Evolutionary conservation across 176 grass and related monocot species (phyloP).

Genomic region (Alopecurus myosuroides): DNA sequence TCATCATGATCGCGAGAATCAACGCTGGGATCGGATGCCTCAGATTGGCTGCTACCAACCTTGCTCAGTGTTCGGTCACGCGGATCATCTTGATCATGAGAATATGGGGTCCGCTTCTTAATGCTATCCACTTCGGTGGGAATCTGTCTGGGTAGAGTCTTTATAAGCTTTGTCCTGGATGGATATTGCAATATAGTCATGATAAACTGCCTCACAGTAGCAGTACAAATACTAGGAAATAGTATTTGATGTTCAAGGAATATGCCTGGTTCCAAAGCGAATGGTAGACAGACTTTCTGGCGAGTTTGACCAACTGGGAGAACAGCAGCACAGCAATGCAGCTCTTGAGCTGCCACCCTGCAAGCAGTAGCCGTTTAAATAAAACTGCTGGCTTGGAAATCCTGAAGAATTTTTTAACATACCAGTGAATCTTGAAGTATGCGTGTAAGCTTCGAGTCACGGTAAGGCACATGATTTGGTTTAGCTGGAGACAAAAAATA

Average conservation of each 20-base stretch:
- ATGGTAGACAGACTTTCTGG: constrained; percentile 75
- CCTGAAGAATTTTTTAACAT: constrained; percentile 20
- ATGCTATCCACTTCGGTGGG: constrained; percentile 18
- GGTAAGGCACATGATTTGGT: constrained; percentile 75
- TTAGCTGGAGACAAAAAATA: constrained; percentile 52
- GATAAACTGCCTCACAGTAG: neutral
- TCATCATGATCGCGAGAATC: constrained; percentile 27
- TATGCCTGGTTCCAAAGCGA: constrained; percentile 85
- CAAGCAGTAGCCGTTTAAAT: constrained; percentile 10
- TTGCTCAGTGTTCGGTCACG: constrained; percentile 51
- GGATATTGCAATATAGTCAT: neutral
- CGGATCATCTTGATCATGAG: constrained; percentile 26
- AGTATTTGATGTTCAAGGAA: neutral
- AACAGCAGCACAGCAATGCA: constrained; percentile 86
- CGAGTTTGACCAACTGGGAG: constrained; percentile 70
- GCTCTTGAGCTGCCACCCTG: constrained; percentile 91
- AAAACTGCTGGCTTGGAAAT: neutral
- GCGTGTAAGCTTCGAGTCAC: constrained; percentile 87
- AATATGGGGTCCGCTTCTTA: constrained; percentile 27
- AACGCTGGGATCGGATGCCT: neutral
- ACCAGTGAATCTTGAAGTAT: constrained; percentile 97
- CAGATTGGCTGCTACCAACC: constrained; percentile 25
- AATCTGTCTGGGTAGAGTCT: constrained; percentile 34
- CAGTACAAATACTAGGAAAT: neutral
- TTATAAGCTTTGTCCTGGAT: constrained; percentile 73